Base-by-base conservation (phyloP, 306 rosid genomes). In the Castanea mollissima region DNA sequence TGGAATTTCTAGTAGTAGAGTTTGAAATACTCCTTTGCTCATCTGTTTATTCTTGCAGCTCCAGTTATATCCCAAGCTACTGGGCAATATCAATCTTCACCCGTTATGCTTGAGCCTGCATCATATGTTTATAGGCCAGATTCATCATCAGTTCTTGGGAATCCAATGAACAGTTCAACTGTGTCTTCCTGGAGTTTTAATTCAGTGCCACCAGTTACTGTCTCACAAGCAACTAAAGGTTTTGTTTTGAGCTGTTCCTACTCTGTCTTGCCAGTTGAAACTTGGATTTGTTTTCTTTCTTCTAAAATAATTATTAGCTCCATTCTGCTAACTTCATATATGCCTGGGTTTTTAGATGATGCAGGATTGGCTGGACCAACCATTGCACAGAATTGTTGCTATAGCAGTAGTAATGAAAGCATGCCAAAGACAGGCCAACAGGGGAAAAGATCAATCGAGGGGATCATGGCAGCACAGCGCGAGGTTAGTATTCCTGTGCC, bases 391-490 rank as follows among this genome's bases (percentile, higher is more conserved):
- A 87, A 83, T 80, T 79, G 88, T 81, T 80, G 91, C 88, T 55
- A 86, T 78, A 90, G 92, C 80, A 87, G 95, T 73, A 89, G 92
- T 71, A 89, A 85, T 23, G 97, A 89, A 82, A 92, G 87, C 91
- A 82, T 82, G 41, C 91, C 84, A 21, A 83, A 75, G 29, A 82
- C 83, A 65, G 82, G 81, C 78, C 83, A 60, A 63, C 80, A 74
- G 79, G 77, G 78, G 88, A 83, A 84, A 86, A 77, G 73, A 67
- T 57, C 62, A 85, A 89, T 77, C 87, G 12, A n/a, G 74, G 81
- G 34, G 54, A 68, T 79, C 82, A 23, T 44, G 73, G 69, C 76
- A 87, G 84, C 83, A 84, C 85, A 55, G 69, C 56, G 23, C 86
- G 85, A 90, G 94, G 99, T 92, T 81, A 23, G 78, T 63, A 55